A percentile compares a stretch with the other conserved stretches of the same genome.
Evolutionary conservation across 2,329 filamentous ascomycete species (phyloP).

Genomic region (Xylariaceae sp.): DNA sequence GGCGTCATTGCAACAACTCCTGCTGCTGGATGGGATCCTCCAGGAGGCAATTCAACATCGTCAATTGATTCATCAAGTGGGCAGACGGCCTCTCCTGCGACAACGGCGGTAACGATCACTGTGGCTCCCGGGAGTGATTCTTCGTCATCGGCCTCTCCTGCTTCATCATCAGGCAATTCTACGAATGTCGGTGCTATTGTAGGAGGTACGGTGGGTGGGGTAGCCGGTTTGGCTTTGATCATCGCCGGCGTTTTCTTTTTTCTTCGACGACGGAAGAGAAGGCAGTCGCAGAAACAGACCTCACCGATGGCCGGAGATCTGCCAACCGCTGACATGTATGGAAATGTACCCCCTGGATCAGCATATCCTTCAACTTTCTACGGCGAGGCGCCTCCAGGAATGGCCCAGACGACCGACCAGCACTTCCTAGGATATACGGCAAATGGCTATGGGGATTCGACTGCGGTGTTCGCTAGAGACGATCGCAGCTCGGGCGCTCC

Average conservation of each 20-base stretch:
- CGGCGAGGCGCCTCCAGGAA: constrained; percentile 24
- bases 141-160: constrained; percentile 11
- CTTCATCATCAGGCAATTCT: constrained; percentile 3
- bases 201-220: constrained; percentile 22
- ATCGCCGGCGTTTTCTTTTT: constrained; percentile 19
- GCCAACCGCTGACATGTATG: constrained; percentile 17
- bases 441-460: constrained; percentile 10
- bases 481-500: constrained; percentile 8
- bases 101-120: constrained; percentile 16
- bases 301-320: constrained; percentile 13
- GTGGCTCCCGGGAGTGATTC: constrained; percentile 7
- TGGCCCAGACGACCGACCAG: constrained; percentile 18
- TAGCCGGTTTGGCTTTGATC: constrained; percentile 22
- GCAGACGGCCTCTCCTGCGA: neutral
- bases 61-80: constrained; percentile 1
- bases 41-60: neutral
- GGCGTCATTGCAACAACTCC: constrained; percentile 21
- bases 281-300: constrained; percentile 5
- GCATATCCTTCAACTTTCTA: constrained; percentile 25
- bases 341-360: constrained; percentile 20
- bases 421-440: constrained; percentile 9
- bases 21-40: constrained; percentile 8
- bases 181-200: constrained; percentile 24
- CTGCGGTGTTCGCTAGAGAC: constrained; percentile 6
- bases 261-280: constrained; percentile 14